Evolutionary conservation across 306 rosid species (phyloP).

Genomic region (Begonia peltatifolia): DNA sequence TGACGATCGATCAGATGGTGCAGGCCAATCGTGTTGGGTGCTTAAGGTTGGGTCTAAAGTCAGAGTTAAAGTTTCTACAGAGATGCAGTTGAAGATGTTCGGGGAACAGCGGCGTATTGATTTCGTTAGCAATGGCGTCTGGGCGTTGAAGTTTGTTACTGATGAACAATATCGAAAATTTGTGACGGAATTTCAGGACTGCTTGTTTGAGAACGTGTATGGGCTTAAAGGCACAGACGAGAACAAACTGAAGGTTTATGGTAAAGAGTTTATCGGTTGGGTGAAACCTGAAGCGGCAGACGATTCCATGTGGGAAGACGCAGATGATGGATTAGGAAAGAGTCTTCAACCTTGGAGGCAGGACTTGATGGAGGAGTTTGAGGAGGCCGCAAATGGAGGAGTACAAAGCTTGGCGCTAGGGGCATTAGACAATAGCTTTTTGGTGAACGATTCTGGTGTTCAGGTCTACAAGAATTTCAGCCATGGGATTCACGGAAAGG

Average conservation of each 20-base stretch:
- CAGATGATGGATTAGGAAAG: slow-evolving; percentile 24
- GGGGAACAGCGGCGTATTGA: slow-evolving; percentile 75
- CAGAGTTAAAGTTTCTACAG: slow-evolving; percentile 56
- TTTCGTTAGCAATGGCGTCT: slow-evolving; percentile 66
- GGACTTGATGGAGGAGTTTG: slow-evolving; percentile 68
- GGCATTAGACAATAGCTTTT: slow-evolving; percentile 73
- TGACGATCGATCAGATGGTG: slow-evolving; percentile 4
- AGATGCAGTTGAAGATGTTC: slow-evolving; percentile 84
- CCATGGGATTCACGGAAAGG: slow-evolving; percentile 78
- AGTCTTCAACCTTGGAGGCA: slow-evolving; percentile 21
- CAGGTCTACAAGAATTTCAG: slow-evolving; percentile 60
- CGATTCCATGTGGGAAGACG: slow-evolving; percentile 81
- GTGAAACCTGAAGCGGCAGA: slow-evolving; percentile 73
- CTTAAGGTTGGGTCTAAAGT: slow-evolving; percentile 61
- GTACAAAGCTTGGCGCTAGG: slow-evolving; percentile 70
- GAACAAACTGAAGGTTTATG: slow-evolving; percentile 61
- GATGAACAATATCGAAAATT: slow-evolving; percentile 55
- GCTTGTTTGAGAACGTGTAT: slow-evolving; percentile 59
- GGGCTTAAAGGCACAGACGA: slow-evolving; percentile 56
- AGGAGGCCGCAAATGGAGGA: slow-evolving; percentile 77
- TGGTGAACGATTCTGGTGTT: slow-evolving; percentile 57
- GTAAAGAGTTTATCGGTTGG: slow-evolving; percentile 87
- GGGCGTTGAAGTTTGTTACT: slow-evolving; percentile 68
- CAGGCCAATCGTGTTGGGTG: slow-evolving; percentile 26
- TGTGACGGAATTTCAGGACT: slow-evolving; percentile 59